These are phyloP conservation scores for Talaromyces sp. DNA, from an alignment of 2,329 filamentous ascomycete genomes.

Conservation along the genomic window DNA sequence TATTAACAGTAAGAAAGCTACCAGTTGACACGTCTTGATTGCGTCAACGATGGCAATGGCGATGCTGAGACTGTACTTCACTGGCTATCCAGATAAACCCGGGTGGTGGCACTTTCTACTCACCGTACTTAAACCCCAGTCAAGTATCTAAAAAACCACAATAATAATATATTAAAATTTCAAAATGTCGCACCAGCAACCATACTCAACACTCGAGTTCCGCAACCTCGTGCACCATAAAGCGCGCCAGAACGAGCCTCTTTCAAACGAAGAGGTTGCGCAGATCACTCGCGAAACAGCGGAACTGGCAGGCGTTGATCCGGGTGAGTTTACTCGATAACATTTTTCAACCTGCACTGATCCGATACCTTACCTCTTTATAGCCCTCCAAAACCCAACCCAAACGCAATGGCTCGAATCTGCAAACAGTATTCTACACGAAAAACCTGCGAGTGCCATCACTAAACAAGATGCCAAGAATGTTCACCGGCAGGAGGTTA, in stretches of 20 bases:
- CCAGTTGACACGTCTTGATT: neutral
- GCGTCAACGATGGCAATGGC: neutral
- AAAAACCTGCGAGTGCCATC: constrained; percentile 11
- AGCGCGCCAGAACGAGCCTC: constrained; percentile 5
- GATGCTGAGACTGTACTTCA: neutral
- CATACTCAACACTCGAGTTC: constrained; percentile 9
- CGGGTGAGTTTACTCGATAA: neutral
- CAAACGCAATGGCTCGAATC: constrained; percentile 11
- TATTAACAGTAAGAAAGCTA: neutral
- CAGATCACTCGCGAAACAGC: constrained; percentile 11
- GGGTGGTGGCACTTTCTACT: neutral
- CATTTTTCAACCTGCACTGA: neutral
- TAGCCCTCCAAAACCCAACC: constrained; percentile 1
- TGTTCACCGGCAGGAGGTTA: constrained; percentile 11
- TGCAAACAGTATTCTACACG: constrained; percentile 9
- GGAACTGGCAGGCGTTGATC: constrained; percentile 9
- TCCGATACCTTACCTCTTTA: neutral
- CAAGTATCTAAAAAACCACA: neutral
- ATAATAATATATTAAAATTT: neutral
- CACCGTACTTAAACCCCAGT: neutral
- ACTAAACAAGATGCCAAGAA: constrained; percentile 10
- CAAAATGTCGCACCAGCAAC: neutral
- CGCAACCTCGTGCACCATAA: constrained; percentile 8
- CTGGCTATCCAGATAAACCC: neutral
- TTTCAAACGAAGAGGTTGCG: constrained; percentile 13